A percentile compares a stretch with the other conserved stretches of the same genome.
phyloP scores from a whole-genome alignment of 2,329 filamentous ascomycete genomes.

The Incumbomyces delicatus region DNA sequence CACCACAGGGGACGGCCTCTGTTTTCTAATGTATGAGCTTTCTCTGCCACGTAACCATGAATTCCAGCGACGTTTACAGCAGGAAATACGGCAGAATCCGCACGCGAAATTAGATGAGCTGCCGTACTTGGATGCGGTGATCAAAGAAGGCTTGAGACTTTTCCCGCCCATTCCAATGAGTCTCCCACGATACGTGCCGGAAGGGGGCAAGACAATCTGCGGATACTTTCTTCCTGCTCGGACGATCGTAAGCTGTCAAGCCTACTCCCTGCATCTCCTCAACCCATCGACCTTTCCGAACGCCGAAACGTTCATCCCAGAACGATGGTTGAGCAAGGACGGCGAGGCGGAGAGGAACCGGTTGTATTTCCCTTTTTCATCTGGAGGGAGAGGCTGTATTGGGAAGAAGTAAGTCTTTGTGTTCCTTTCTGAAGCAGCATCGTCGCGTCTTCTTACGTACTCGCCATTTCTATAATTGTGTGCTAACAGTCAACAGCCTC shows the following conservation, averaged over 20 bases:
- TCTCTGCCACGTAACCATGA: constrained; percentile 47
- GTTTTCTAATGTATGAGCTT: constrained; percentile 62
- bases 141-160: constrained; percentile 41
- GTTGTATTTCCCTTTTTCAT: constrained; percentile 12
- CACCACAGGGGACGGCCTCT: constrained; percentile 59
- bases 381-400: constrained; percentile 12
- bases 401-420: constrained; percentile 43
- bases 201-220: constrained; percentile 25
- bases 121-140: constrained; percentile 36
- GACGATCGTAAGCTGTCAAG: constrained; percentile 19
- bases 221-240: constrained; percentile 25
- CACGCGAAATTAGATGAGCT: constrained; percentile 21
- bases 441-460: too few relatives aligned
- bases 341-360: constrained; percentile 9
- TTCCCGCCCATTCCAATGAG: constrained; percentile 32
- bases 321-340: constrained; percentile 16
- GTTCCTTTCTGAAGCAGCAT: neutral
- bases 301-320: constrained; percentile 14
- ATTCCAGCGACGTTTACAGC: constrained; percentile 44
- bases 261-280: constrained; percentile 20
- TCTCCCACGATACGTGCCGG: constrained; percentile 28
- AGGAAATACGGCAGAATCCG: constrained; percentile 41
- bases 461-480: neutral
- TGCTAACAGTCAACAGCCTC: constrained; percentile 33
- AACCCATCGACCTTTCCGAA: constrained; percentile 18